A percentile compares a stretch with the other conserved stretches of the same genome.
Evolutionary conservation across 768 basidiomycete species (phyloP).

Genomic region (Rhodotorula toruloides): DNA sequence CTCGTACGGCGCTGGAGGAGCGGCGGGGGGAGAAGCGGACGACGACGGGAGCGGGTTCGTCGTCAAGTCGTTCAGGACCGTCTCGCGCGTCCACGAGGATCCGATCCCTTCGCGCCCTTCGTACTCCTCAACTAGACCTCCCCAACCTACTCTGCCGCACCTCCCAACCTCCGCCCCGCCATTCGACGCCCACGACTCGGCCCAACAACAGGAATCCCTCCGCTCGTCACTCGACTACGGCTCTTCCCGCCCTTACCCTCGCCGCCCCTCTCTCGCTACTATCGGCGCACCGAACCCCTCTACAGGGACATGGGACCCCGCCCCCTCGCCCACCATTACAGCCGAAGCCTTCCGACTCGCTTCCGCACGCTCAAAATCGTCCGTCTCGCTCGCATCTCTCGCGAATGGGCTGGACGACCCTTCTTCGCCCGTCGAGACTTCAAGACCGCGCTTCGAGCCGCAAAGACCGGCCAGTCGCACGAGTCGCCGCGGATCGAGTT

Average conservation of each 20-base stretch:
- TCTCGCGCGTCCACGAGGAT: constrained; percentile 36
- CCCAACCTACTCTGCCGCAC: not conserved
- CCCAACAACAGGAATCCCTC: constrained; percentile 12
- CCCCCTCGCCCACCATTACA: constrained; percentile 25
- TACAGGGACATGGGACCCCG: constrained; percentile 8
- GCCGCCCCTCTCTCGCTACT: constrained; percentile 28
- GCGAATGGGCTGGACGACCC: not conserved
- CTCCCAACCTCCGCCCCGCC: not conserved
- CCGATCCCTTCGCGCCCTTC: constrained; percentile 8
- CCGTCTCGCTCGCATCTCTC: constrained; percentile 31
- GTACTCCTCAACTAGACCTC: not conserved
- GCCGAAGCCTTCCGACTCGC: constrained; percentile 31
- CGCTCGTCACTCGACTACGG: constrained; percentile 17
- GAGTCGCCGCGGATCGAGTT: constrained; percentile 11
- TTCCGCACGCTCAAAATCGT: constrained; percentile 27
- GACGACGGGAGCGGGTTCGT: constrained; percentile 28
- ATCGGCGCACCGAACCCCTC: not conserved
- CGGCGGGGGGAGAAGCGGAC: not conserved
- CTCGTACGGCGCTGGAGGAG: not conserved
- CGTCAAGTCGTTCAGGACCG: constrained; percentile 33
- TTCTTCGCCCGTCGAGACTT: not conserved
- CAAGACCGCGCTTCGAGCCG: constrained; percentile 31
- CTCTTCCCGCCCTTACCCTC: constrained; percentile 5
- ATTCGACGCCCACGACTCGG: not conserved
- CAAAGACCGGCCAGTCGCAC: constrained; percentile 22